phyloP scores from a whole-genome alignment of 257 asterid species.

The Hygrophila difformis region DNA sequence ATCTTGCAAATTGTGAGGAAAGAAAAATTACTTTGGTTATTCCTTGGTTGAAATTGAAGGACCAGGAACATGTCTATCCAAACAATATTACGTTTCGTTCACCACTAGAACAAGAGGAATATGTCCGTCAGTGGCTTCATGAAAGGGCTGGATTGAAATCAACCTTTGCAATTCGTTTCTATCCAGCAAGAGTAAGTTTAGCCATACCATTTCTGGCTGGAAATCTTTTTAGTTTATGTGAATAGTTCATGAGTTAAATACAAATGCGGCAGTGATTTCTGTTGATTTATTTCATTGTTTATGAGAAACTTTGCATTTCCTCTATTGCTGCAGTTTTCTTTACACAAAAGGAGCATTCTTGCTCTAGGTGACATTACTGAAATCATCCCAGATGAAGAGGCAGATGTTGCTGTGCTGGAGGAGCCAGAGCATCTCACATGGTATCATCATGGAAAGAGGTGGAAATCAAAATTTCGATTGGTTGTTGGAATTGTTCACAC shows the following conservation, averaged over 20 bases:
- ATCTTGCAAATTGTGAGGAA: constrained; percentile 60
- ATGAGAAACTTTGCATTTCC: constrained; percentile 8
- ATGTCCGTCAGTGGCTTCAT: constrained; percentile 81
- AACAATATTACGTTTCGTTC: constrained; percentile 60
- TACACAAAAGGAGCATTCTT: constrained; percentile 82
- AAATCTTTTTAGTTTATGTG: neutral
- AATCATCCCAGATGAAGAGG: constrained; percentile 82
- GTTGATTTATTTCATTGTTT: neutral
- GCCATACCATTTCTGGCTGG: neutral
- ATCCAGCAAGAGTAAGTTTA: constrained; percentile 81
- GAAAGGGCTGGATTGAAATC: constrained; percentile 66
- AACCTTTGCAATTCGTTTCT: constrained; percentile 48
- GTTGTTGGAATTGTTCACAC: constrained; percentile 95
- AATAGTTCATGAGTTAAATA: neutral
- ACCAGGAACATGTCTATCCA: constrained; percentile 76
- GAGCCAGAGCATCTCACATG: constrained; percentile 99
- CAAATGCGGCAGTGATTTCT: too few relatives aligned
- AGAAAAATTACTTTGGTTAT: constrained; percentile 73
- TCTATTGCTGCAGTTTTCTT: constrained; percentile 56
- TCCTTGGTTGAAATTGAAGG: constrained; percentile 81
- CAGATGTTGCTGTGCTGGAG: constrained; percentile 95
- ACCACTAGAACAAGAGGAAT: constrained; percentile 69
- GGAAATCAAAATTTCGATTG: constrained; percentile 76
- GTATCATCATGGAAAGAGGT: constrained; percentile 97
- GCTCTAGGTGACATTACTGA: constrained; percentile 90